Base-by-base conservation (phyloP, 2,329 filamentous ascomycete species). In the Canariomyces notabilis region DNA sequence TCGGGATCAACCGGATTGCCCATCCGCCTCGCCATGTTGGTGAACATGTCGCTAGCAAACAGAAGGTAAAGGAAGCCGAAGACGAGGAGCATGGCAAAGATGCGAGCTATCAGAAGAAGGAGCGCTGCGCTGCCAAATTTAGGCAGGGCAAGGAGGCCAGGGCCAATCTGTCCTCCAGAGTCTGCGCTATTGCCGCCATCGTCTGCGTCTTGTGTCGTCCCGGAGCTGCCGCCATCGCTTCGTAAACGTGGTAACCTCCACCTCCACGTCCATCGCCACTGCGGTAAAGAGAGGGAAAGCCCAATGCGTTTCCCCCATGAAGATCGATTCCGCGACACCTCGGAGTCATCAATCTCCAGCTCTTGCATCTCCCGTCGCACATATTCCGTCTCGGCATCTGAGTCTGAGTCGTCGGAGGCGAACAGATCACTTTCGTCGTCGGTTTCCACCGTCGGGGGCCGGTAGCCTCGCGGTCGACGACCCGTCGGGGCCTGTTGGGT, bases 361-460 rank as follows among this genome's bases (percentile, higher is more conserved):
- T 96, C 86, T 61, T 94, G 81, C 71, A 97, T 84, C 67, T 93
- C 87, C 55, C 85, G 78, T 52, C 87, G 82, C 58, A 93, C 76
- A 52, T 82, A 80, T 23, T 79, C 80, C 31, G 80, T 80, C 54
- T 86, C 76, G 23, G 65, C 69, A 21, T 73, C 69, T 57, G 64
- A 69, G 58, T 65, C 71, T 69, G 32, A 15, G 22, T 52, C 50
- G 9, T 37, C 38, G 9, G 75, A 67, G 61, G 75, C 65, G 66
- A 79, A 71, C 20, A 73, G 61, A 55, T 73, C 73, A 49, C 74
- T 75, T 52, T 90, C 84, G 50, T 82, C 83, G 50, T 82, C 84
- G 1, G 70, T 75, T 65, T 93, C 86, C 52, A 91, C 89, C 1
- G 86, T 90, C 1, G 91, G 89, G 31, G 84, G 78, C 23, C 82